phyloP scores from a whole-genome alignment of 345 rosid species.

The Sisymbrium irio region DNA sequence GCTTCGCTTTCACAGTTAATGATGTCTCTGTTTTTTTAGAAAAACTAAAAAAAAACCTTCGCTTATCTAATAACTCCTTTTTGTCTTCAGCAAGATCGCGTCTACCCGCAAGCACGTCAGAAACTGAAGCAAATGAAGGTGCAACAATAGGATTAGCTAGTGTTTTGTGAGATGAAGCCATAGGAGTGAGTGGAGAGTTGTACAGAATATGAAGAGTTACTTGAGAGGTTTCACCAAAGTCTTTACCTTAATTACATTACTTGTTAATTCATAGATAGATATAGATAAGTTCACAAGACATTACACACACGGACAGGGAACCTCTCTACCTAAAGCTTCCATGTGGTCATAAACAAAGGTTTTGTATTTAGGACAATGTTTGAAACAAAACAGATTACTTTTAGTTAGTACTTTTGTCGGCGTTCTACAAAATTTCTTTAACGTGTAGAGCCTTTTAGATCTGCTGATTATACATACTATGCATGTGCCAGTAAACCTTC shows the following conservation, averaged over 20 bases:
- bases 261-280: not conserved
- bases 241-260: not conserved
- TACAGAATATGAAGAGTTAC: not conserved
- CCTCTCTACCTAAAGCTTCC: not conserved
- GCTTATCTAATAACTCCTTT: not conserved
- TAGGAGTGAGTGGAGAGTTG: not conserved
- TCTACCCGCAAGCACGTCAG: slow-evolving; percentile 41
- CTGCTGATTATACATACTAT: not conserved
- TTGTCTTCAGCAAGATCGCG: slow-evolving; percentile 55
- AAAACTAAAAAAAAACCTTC: not conserved
- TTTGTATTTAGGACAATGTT: not conserved
- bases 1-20: not conserved
- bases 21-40: not conserved
- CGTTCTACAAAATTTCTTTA: not conserved
- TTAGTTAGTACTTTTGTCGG: not conserved
- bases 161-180: slow-evolving; percentile 45
- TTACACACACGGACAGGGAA: not conserved
- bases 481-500: not conserved
- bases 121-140: slow-evolving; percentile 54
- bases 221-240: not conserved
- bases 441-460: not conserved
- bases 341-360: not conserved
- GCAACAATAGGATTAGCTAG: slow-evolving; percentile 65
- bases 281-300: not conserved
- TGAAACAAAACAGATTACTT: not conserved